Evolutionary conservation across 2,329 filamentous ascomycete genomes (phyloP), one percentile per base, ranked within the genome.

Genomic region (Chaetomiaceae sp.): DNA sequence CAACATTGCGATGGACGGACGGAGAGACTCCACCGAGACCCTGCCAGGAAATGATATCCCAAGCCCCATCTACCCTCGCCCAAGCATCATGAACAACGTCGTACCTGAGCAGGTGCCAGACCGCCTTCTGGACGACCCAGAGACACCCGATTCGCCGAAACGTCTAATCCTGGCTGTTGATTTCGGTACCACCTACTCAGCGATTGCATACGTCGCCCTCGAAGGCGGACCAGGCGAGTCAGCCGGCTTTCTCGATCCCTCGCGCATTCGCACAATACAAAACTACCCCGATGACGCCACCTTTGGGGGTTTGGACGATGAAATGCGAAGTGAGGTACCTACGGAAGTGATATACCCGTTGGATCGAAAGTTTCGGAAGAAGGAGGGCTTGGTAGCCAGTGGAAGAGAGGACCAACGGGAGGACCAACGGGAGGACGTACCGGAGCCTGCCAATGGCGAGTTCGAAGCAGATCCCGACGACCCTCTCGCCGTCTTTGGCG

Each of bases 121-220:
- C 17, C 10, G 31, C 19, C 5, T 33, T 19, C 19, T 61, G 48
- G n/a, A 62, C 12, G 43, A 47, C 21, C 16, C 16, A 16, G 38
- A 39, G 35, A 16, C 4, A 9, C 17, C 19, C 21, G 33, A 25
- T 17, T 27, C 25, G 10, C 6, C 10, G 25, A 54, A 50, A 44
- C 48, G 44, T 4, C 35, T 57, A 13, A 54, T 54, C 33, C 30
- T 57, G 17, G 50, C 55, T 13, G 49, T 57, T 14, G 55, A 57
- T 25, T 57, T 57, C 25, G 55, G 55, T 13, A 57, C 53, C 2
- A 57, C 53, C 2, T 57, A 53, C 34, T 57, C 55, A 13, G 53
- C 53, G 10, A 45, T 57, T 21, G 55, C 55, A 17, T 57, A 52
- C 27, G 50, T 43, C 5, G 44, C 50, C 23, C 30, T 55, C 9